Percentiles rank a stretch among this genome's conserved stretches.
phyloP scores from a whole-genome alignment of 805 yeast species.

The Komagataella phaffii region DNA sequence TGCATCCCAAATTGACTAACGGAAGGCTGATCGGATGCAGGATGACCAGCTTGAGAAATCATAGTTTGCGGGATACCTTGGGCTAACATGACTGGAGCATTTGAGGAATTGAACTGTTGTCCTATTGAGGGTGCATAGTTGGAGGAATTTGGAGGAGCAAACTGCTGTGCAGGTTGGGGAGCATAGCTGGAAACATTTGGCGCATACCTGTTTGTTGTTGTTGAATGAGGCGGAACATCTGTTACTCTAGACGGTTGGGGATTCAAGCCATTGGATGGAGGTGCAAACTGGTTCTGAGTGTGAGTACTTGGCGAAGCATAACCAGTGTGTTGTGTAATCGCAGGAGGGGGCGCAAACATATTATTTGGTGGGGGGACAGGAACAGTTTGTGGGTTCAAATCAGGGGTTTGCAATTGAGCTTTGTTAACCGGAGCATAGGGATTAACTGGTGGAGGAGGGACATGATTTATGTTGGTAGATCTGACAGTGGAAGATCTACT shows the following conservation, averaged over 20 bases:
- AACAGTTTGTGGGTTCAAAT: neutral
- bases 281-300: neutral
- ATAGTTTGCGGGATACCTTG: neutral
- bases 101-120: neutral
- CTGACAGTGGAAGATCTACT: conserved; percentile 1
- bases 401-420: neutral
- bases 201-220: neutral
- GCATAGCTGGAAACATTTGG: neutral
- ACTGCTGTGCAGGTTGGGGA: neutral
- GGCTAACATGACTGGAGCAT: neutral
- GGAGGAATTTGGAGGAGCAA: neutral
- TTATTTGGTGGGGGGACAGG: neutral
- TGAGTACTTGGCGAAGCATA: neutral
- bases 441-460: conserved; percentile 1
- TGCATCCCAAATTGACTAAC: neutral
- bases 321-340: neutral
- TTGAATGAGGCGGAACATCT: neutral
- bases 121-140: neutral
- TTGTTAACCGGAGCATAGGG: neutral
- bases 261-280: neutral
- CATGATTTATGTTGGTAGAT: neutral
- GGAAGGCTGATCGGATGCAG: neutral
- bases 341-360: neutral
- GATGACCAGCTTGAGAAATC: neutral
- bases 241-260: neutral